Evolutionary conservation across 805 yeast species (phyloP).

Genomic region (Candida loeiensis): DNA sequence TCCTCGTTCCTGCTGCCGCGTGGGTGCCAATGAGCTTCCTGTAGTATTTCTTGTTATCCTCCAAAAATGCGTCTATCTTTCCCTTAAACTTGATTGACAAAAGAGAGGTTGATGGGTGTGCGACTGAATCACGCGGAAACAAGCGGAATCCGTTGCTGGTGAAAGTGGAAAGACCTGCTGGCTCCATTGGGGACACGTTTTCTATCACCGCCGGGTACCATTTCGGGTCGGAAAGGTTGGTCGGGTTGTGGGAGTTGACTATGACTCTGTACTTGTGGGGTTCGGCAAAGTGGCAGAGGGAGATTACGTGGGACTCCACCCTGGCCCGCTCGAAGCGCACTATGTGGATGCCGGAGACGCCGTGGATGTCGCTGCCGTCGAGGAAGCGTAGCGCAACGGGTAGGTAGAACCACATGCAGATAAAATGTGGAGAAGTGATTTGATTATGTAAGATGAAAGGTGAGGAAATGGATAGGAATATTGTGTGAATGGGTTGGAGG

Average conservation of each 20-base stretch:
- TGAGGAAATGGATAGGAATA: too few species aligned
- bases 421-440: neutral
- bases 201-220: slow-evolving; percentile 9
- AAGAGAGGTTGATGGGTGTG: slow-evolving; percentile 2
- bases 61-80: slow-evolving; percentile 1
- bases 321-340: slow-evolving; percentile 5
- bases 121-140: slow-evolving; percentile 17
- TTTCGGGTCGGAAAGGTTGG: slow-evolving; percentile 5
- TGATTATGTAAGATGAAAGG: neutral
- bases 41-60: slow-evolving; percentile 5
- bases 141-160: slow-evolving; percentile 21
- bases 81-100: slow-evolving; percentile 3
- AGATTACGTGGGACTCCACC: slow-evolving; percentile 12
- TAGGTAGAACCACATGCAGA: slow-evolving; percentile 15
- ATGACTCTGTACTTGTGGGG: slow-evolving; percentile 6
- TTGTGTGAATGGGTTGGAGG: too few species aligned
- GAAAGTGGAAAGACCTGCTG: slow-evolving; percentile 15
- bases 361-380: slow-evolving; percentile 14
- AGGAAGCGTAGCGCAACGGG: slow-evolving; percentile 23
- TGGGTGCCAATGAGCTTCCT: neutral
- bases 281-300: slow-evolving; percentile 16
- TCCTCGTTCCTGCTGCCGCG: slow-evolving; percentile 3
- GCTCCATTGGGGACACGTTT: neutral
- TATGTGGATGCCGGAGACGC: slow-evolving; percentile 22
- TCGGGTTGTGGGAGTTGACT: slow-evolving; percentile 8